Percentiles rank a stretch among this genome's conserved stretches.
phyloP scores from a whole-genome alignment of 2,329 filamentous ascomycete genomes.

The Acephala macrosclerotiorum region DNA sequence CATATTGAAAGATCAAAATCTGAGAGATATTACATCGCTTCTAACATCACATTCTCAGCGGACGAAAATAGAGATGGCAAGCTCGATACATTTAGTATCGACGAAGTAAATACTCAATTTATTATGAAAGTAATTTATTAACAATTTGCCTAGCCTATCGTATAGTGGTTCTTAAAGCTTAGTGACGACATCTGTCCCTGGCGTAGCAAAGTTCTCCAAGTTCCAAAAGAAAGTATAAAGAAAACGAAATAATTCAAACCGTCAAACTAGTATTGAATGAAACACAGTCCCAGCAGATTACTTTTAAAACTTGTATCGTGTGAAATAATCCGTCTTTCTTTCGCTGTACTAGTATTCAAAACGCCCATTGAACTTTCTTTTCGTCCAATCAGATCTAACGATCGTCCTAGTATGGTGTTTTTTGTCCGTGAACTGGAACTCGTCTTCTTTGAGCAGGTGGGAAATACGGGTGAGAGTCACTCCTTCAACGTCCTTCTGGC shows the following conservation, averaged over 20 bases:
- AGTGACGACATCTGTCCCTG: slow-evolving; percentile 17
- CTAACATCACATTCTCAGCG: slow-evolving; percentile 19
- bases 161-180: slow-evolving; percentile 23
- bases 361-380: background rate
- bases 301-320: slow-evolving; percentile 1
- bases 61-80: slow-evolving; percentile 13
- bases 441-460: background rate
- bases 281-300: slow-evolving; percentile 1
- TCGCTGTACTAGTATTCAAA: background rate
- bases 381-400: slow-evolving; percentile 5
- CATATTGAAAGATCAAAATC: slow-evolving; percentile 18
- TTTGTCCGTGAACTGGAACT: slow-evolving; percentile 8
- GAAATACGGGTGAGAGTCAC: no score
- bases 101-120: slow-evolving; percentile 8
- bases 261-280: no score
- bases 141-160: slow-evolving; percentile 17
- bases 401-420: slow-evolving; percentile 1
- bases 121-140: slow-evolving; percentile 14
- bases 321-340: slow-evolving; percentile 6
- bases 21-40: slow-evolving; percentile 16
- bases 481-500: no score
- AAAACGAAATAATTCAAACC: slow-evolving; percentile 14
- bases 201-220: slow-evolving; percentile 17
- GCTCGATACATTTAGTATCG: slow-evolving; percentile 4
- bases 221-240: slow-evolving; percentile 19